These are phyloP conservation scores for Phoma sp. DNA, from an alignment of 2,329 filamentous ascomycete genomes.

Conservation along the genomic window DNA sequence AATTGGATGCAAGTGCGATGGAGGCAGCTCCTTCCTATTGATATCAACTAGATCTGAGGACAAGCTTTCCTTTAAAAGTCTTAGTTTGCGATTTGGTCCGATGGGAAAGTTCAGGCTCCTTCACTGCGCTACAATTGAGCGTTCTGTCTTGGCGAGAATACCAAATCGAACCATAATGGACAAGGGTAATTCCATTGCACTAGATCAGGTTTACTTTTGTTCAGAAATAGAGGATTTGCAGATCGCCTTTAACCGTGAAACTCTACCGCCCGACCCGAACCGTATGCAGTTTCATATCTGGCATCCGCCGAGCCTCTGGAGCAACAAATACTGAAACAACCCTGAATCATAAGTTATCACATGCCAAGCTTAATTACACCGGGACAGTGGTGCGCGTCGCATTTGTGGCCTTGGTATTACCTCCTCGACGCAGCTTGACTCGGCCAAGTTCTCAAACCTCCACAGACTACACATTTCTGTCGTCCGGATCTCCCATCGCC, in stretches of 20 bases:
- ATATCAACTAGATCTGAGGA: too few relatives aligned
- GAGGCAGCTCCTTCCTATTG: neutral
- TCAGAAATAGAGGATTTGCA: neutral
- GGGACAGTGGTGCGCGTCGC: neutral
- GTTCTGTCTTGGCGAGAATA: too few relatives aligned
- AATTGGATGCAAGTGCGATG: neutral
- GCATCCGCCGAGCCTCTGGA: constrained; percentile 4
- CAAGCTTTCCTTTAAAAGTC: too few relatives aligned
- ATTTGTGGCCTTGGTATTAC: neutral
- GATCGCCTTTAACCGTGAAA: neutral
- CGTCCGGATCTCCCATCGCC: too few relatives aligned
- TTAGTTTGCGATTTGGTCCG: neutral
- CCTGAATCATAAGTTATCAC: neutral
- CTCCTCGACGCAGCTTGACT: neutral
- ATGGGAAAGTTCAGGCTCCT: neutral
- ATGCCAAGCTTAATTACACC: neutral
- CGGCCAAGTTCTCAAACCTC: neutral
- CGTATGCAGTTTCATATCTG: constrained; percentile 3
- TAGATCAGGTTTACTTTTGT: neutral
- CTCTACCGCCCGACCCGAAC: constrained; percentile 1
- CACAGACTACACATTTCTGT: neutral
- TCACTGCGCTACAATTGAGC: neutral
- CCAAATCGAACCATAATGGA: neutral
- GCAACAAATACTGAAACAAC: constrained; percentile 1
- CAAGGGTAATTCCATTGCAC: neutral